These are phyloP conservation scores for Entomortierella beljakovae DNA, from an alignment of 192 early-diverging fungal species.

Conservation along the genomic window DNA sequence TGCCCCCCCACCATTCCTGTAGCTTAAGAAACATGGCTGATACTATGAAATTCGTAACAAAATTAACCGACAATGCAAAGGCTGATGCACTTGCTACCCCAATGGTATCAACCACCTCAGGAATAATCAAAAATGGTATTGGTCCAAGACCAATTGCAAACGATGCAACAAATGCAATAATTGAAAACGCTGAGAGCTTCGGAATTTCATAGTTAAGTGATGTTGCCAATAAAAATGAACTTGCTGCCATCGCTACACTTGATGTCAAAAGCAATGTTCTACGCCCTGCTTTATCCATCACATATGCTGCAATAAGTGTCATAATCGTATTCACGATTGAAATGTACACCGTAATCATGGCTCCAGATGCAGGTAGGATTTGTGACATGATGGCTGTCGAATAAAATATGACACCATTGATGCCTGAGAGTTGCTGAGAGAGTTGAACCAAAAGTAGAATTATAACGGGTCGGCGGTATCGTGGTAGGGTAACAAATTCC, in stretches of 20 bases:
- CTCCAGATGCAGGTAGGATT: slow-evolving; percentile 71
- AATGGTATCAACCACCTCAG: slow-evolving; percentile 79
- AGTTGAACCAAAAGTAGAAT: slow-evolving; percentile 78
- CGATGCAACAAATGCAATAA: slow-evolving; percentile 80
- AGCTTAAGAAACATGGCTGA: slow-evolving; percentile 70
- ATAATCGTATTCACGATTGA: slow-evolving; percentile 79
- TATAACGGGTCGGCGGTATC: slow-evolving; percentile 73
- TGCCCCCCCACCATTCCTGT: slow-evolving; percentile 61
- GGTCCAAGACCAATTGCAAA: slow-evolving; percentile 86
- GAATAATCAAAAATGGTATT: slow-evolving; percentile 85
- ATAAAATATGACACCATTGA: slow-evolving; percentile 92
- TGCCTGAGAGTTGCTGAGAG: slow-evolving; percentile 90
- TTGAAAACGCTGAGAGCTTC: slow-evolving; percentile 70
- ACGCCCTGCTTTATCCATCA: slow-evolving; percentile 84
- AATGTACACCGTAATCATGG: slow-evolving; percentile 83
- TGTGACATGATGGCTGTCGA: slow-evolving; percentile 78
- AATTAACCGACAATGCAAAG: slow-evolving; percentile 72
- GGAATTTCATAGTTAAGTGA: slow-evolving; percentile 65
- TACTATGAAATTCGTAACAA: slow-evolving; percentile 73
- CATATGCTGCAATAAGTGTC: slow-evolving; percentile 75
- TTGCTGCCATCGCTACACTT: slow-evolving; percentile 66
- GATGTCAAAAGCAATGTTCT: slow-evolving; percentile 76
- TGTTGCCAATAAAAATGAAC: slow-evolving; percentile 69
- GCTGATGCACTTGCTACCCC: slow-evolving; percentile 74
- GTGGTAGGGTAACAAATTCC: slow-evolving; percentile 55